phyloP scores from a whole-genome alignment of 805 yeast species.

The Ogataea paraovalis region DNA sequence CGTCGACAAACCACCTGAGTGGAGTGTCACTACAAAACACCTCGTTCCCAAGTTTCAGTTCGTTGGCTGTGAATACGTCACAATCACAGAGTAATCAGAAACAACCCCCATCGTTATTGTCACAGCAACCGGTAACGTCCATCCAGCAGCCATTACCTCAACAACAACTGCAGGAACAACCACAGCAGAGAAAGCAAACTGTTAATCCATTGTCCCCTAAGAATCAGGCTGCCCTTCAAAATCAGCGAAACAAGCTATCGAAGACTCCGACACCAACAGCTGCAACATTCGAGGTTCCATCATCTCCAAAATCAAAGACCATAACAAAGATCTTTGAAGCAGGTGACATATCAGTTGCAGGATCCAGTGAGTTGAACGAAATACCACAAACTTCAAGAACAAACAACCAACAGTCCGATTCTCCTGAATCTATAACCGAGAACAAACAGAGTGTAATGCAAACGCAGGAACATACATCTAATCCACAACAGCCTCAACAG shows the following conservation, averaged over 20 bases:
- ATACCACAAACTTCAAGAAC: slow-evolving; percentile 12
- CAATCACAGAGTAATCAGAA: slow-evolving; percentile 2
- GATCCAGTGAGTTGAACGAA: slow-evolving; percentile 24
- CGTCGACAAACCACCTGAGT: background rate
- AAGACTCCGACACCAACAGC: slow-evolving; percentile 23
- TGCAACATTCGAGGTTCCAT: slow-evolving; percentile 19
- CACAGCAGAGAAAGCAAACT: background rate
- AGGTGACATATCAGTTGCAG: slow-evolving; percentile 22
- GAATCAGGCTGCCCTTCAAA: slow-evolving; percentile 2
- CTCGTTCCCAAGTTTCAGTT: slow-evolving; percentile 4
- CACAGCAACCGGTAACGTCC: background rate
- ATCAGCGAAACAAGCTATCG: slow-evolving; percentile 6
- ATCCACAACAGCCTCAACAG: slow-evolving; percentile 5
- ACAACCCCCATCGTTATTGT: background rate
- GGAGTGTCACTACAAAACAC: slow-evolving; percentile 1
- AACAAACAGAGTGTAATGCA: slow-evolving; percentile 4
- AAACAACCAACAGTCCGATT: slow-evolving; percentile 14
- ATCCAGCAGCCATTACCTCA: background rate
- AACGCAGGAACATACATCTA: slow-evolving; percentile 5
- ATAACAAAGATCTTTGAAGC: slow-evolving; percentile 19
- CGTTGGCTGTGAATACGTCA: slow-evolving; percentile 6
- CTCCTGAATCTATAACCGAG: slow-evolving; percentile 21
- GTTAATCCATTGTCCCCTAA: slow-evolving; percentile 4
- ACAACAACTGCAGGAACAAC: background rate
- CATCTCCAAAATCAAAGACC: slow-evolving; percentile 22